Base-by-base conservation (phyloP, 768 basidiomycete species). In the Leccinum aurantiacum region DNA sequence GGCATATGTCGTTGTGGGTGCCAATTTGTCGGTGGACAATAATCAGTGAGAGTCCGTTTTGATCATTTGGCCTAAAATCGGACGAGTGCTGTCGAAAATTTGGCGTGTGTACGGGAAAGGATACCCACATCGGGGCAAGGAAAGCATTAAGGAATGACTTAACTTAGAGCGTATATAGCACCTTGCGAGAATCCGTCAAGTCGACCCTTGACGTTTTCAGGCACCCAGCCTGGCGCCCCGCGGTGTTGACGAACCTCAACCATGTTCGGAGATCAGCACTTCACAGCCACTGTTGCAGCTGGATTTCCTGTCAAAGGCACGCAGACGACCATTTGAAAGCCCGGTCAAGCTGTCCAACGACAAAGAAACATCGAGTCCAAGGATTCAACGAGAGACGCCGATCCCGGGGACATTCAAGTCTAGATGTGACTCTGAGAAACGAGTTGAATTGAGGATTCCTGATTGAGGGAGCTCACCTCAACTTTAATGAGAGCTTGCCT, bases 221-320 rank as follows among this genome's bases (percentile, higher is more conserved):
- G 56, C 56, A 58, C 49, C 57, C 54, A 17, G 13, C 24, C 17
- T 60, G 54, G 38, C 46, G 46, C 15, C 58, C 59, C 49, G 15
- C 58, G 55, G 60, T 54, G 44, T 46, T 52, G 38, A 24, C 54
- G 19, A 19, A 19, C 22, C 46, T 44, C 29, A 47, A 64, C 25
- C 51, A 57, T 29, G 29, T 29, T 29, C 29, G 29, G 29, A 29
- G 29, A 29, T 29, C 29, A 29, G 41, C 54, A 47, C 57, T 58
- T 61, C 38, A 50, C 38, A 27, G 58, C 59, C 17, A 27, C 55
- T 24, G 52, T 54, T 31, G 53, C 49, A 53, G 41, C 59, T 33
- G 48, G 25, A n/a, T 44, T 27, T 44, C 53, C 41, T 44, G 41
- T 22, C 44, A 54, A 47, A 33, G 56, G 56, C 17, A 50, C 29